These are phyloP conservation scores for Erodium moschatum DNA, from an alignment of 441 rosid species.

Conservation along the genomic window DNA sequence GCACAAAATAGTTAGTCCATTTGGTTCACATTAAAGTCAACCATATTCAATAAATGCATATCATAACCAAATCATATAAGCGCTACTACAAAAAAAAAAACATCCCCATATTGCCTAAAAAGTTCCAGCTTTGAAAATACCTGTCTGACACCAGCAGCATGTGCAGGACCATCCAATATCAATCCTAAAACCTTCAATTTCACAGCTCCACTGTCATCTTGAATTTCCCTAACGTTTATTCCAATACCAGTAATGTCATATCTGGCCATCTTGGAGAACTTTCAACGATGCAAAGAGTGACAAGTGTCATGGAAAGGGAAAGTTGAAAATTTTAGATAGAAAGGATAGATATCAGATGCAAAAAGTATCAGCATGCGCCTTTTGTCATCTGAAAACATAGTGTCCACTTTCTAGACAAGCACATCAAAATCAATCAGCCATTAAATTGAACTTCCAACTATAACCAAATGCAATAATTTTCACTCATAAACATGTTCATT, in stretches of 20 bases:
- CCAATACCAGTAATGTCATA: slow-evolving; percentile 91
- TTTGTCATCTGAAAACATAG: neutral
- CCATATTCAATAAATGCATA: neutral
- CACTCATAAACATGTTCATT: too few relatives aligned
- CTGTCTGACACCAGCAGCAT: slow-evolving; percentile 77
- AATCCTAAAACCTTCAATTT: slow-evolving; percentile 75
- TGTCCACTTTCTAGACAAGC: too few relatives aligned
- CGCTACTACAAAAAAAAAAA: neutral
- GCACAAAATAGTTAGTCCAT: neutral
- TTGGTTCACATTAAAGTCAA: neutral
- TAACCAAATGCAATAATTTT: too few relatives aligned
- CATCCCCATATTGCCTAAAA: too few relatives aligned
- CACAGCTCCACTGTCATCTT: slow-evolving; percentile 48
- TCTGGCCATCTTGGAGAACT: slow-evolving; percentile 94
- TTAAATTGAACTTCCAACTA: too few relatives aligned
- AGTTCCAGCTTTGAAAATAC: slow-evolving; percentile 25
- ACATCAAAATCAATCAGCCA: too few relatives aligned
- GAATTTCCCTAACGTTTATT: slow-evolving; percentile 79
- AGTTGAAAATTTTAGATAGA: slow-evolving; percentile 27
- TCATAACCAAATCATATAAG: neutral
- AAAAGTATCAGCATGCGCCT: neutral
- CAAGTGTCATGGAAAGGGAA: slow-evolving; percentile 23
- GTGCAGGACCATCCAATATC: slow-evolving; percentile 78
- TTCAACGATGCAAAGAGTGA: slow-evolving; percentile 29
- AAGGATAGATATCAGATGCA: neutral